Conservation (phyloP, 1,139 yeast species). For the Candida buenavistaensis region DNA sequence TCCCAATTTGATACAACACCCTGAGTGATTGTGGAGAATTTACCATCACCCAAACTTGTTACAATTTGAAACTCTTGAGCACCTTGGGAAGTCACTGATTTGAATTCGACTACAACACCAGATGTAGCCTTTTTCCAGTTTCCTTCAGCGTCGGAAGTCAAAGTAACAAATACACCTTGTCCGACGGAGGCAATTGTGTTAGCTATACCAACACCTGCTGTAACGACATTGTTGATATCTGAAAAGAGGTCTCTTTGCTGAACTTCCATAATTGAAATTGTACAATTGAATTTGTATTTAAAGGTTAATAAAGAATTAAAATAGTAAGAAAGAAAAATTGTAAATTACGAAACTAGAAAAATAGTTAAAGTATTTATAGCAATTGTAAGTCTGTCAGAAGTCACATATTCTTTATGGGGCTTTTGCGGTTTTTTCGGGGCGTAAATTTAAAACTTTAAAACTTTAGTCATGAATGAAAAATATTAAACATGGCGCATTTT, state of each 20-base stretch:
- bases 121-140: conserved; percentile 14
- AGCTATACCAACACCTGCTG: conserved; percentile 16
- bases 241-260: conserved; percentile 10
- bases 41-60: conserved; percentile 15
- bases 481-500: no score
- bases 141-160: conserved; percentile 17
- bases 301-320: conserved; percentile 1
- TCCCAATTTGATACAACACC: conserved; percentile 14
- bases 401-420: no score
- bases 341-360: neutral
- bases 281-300: neutral
- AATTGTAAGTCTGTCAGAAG: no score
- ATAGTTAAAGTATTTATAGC: neutral
- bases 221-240: conserved; percentile 13
- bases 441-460: no score
- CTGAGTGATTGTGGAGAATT: conserved; percentile 14
- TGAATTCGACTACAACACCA: conserved; percentile 14
- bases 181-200: conserved; percentile 15
- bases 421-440: no score
- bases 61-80: conserved; percentile 13
- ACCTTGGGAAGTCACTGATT: conserved; percentile 13
- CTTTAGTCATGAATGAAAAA: no score
- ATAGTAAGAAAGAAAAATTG: neutral
- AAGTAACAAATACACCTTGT: conserved; percentile 14
- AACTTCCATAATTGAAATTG: neutral